phyloP scores from a whole-genome alignment of 306 rosid species.

The Dicorynia guianensis region DNA sequence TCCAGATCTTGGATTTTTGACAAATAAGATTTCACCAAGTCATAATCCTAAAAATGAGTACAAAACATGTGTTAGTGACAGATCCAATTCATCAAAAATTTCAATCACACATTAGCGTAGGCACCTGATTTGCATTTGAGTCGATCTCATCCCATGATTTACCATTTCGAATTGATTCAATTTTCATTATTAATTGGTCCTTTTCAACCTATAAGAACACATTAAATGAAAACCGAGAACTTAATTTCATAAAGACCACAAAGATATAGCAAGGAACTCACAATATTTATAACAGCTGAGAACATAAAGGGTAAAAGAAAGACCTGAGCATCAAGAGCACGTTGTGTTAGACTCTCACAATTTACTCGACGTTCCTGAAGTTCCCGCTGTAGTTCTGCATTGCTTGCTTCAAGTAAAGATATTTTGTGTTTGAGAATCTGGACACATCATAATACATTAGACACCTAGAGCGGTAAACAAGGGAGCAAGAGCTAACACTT shows the following conservation, averaged over 20 bases:
- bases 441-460: constrained; percentile 30
- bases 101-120: constrained; percentile 19
- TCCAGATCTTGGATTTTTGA: constrained; percentile 87
- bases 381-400: constrained; percentile 72
- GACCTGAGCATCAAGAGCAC: constrained; percentile 56
- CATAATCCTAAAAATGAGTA: constrained; percentile 67
- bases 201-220: constrained; percentile 77
- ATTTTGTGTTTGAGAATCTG: constrained; percentile 92
- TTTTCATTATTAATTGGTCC: constrained; percentile 73
- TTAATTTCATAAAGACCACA: constrained; percentile 16
- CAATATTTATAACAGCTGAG: constrained; percentile 34
- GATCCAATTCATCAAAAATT: background rate
- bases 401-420: constrained; percentile 91
- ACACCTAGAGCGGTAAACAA: constrained; percentile 22
- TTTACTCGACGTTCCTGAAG: constrained; percentile 52
- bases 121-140: constrained; percentile 72
- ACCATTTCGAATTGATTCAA: constrained; percentile 81
- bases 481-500: constrained; percentile 19
- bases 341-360: constrained; percentile 48
- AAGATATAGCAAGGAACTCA: constrained; percentile 29
- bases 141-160: constrained; percentile 97
- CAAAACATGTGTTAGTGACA: constrained; percentile 25
- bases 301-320: constrained; percentile 27
- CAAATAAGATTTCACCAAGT: constrained; percentile 70
- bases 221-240: constrained; percentile 27